Percentiles rank a stretch among this genome's conserved stretches.
These are phyloP conservation scores for Xylariaceae sp. DNA, from an alignment of 2,329 filamentous ascomycete species.

Conservation along the genomic window DNA sequence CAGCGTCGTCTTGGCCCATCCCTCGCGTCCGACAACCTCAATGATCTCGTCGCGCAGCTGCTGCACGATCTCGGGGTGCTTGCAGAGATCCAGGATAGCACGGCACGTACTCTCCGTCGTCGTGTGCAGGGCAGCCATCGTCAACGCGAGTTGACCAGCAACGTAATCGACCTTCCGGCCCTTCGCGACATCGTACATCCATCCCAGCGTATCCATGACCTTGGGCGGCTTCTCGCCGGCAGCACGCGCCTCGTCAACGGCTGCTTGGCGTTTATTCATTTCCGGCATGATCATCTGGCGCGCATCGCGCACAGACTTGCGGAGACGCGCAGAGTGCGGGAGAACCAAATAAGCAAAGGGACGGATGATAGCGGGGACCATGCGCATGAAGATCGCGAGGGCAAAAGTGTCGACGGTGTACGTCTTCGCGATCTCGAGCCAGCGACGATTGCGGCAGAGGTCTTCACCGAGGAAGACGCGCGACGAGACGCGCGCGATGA, in stretches of 20 bases:
- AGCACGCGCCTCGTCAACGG: conserved; percentile 24
- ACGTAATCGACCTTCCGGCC: conserved; percentile 32
- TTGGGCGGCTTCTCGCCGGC: conserved; percentile 31
- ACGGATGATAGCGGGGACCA: conserved; percentile 37
- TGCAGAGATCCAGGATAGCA: conserved; percentile 41
- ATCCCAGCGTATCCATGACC: conserved; percentile 39
- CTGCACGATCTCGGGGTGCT: conserved; percentile 40
- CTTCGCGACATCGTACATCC: conserved; percentile 38
- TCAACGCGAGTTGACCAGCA: conserved; percentile 34
- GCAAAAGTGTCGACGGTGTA: conserved; percentile 39
- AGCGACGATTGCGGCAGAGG: conserved; percentile 42
- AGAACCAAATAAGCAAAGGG: conserved; percentile 42
- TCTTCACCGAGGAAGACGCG: conserved; percentile 43
- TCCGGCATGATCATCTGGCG: conserved; percentile 34
- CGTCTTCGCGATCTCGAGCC: conserved; percentile 41
- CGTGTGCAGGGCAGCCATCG: conserved; percentile 39
- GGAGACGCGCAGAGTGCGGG: conserved; percentile 37
- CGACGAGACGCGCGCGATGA: conserved; percentile 46
- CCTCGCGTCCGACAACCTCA: conserved; percentile 29
- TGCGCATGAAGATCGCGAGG: conserved; percentile 35
- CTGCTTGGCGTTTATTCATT: conserved; percentile 28
- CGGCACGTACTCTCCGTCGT: conserved; percentile 35
- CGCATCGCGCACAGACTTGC: conserved; percentile 35
- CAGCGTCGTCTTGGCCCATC: conserved; percentile 33
- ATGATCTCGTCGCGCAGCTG: conserved; percentile 42